These are phyloP conservation scores for Globisporangium polare DNA, from an alignment of 352 stramenopile genomes.

Conservation along the genomic window DNA sequence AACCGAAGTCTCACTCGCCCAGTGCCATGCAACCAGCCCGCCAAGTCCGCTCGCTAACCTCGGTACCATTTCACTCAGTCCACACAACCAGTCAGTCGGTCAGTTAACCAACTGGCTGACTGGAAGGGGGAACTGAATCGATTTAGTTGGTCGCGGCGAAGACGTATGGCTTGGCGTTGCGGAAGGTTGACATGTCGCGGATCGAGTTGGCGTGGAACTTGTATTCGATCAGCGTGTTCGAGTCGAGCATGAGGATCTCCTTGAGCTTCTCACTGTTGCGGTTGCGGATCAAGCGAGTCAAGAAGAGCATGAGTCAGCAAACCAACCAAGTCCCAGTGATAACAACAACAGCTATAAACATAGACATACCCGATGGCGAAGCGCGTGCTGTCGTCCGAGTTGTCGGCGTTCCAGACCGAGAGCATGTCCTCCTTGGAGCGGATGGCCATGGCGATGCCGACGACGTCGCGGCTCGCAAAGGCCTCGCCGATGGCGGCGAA, in stretches of 20 bases:
- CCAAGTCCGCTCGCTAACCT: not conserved
- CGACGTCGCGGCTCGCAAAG: constrained; percentile 90
- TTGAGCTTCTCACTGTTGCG: constrained; percentile 90
- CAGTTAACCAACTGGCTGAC: no score
- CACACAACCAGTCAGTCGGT: not conserved
- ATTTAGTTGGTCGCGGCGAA: constrained; percentile 68
- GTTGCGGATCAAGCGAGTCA: not conserved
- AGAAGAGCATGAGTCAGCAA: not conserved
- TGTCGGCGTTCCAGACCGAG: constrained; percentile 93
- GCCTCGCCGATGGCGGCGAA: constrained; percentile 90
- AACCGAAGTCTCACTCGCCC: not conserved
- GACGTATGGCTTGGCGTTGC: constrained; percentile 91
- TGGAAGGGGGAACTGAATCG: not conserved
- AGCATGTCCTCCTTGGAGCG: constrained; percentile 94
- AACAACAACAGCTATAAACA: not conserved
- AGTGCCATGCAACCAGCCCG: not conserved
- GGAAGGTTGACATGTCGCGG: constrained; percentile 92
- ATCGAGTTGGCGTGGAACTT: constrained; percentile 93
- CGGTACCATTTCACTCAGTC: not conserved
- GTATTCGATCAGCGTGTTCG: constrained; percentile 94
- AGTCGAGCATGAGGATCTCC: constrained; percentile 92
- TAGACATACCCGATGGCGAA: constrained; percentile 74
- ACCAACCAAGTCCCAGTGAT: not conserved
- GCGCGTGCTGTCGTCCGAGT: constrained; percentile 82
- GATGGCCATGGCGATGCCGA: constrained; percentile 91